Base-by-base conservation (phyloP, 192 early-diverging fungal species). In the Coemansia sp. region DNA sequence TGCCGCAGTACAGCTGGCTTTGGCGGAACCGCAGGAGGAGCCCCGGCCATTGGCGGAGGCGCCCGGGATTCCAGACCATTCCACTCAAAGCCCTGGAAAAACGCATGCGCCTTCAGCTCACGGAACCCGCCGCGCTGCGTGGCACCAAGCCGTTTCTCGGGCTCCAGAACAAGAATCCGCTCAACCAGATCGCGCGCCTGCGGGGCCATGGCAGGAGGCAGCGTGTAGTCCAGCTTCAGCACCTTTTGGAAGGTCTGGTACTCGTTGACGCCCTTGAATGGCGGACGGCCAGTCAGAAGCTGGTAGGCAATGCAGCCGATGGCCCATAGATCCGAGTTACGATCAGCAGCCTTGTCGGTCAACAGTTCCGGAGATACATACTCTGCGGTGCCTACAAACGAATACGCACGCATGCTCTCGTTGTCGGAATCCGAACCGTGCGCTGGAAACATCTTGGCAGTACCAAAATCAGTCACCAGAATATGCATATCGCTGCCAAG, bases 341-440 rank as follows among this genome's bases (percentile, higher is more conserved):
- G 76, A 85, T 89, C 92, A 55, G 92, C 91, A 0, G 88, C 86
- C 48, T 93, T 91, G 71, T 98, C 94, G 21, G 89, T 94, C 32
- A 99, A 84, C 45, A 99, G 83, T 77, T 99, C 98, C 1, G 96
- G 98, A 4, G 94, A 94, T 21, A 97, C 96, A 80, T 99, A 99
- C 86, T 99, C 98, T 13, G 98, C 96, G 6, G 98, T 99, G 39
- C 98, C 98, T 2, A 99, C 98, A 85, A 98, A 98, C 0, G 95
- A 98, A 66, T 92, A 89, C 59, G 91, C 78, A 39, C 89, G 80
- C 47, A 82, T 76, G 37, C 69, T 61, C 12, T 57, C 10, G 21
- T 71, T 71, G 57, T 68, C 78, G 32, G 32, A 32, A 32, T 4
- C 51, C 15, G 19, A 19, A 10, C 51, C 51, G 4, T 49, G 47